Conservation (phyloP, 1,284 basidiomycete species). For the Ceratobasidium sp. region DNA sequence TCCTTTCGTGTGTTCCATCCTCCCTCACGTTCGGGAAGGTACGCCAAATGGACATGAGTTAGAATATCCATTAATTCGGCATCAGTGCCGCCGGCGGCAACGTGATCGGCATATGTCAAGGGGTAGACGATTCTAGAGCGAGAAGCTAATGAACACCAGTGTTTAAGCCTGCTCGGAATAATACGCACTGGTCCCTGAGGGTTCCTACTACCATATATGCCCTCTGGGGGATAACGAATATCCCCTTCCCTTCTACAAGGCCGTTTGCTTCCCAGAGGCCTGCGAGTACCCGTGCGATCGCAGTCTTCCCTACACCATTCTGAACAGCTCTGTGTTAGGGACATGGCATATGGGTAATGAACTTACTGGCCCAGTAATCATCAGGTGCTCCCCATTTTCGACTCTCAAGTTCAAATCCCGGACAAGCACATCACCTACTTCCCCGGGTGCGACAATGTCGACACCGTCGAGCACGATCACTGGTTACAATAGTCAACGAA, state of each 20-base stretch:
- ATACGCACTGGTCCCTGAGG: slow-evolving; percentile 78
- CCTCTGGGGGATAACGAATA: slow-evolving; percentile 91
- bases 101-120: slow-evolving; percentile 78
- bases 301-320: slow-evolving; percentile 93
- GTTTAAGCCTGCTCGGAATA: not conserved
- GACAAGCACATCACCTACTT: slow-evolving; percentile 61
- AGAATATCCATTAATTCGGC: slow-evolving; percentile 75
- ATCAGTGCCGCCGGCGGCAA: slow-evolving; percentile 66
- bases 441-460: slow-evolving; percentile 74
- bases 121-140: slow-evolving; percentile 73
- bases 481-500: slow-evolving; percentile 16
- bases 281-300: slow-evolving; percentile 87
- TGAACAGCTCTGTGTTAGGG: not conserved
- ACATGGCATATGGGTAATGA: not conserved
- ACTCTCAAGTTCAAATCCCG: slow-evolving; percentile 74
- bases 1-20: slow-evolving; percentile 90
- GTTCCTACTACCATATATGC: slow-evolving; percentile 89
- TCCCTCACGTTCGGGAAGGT: slow-evolving; percentile 85
- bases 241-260: slow-evolving; percentile 56
- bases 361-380: slow-evolving; percentile 82
- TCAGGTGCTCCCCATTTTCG: slow-evolving; percentile 81
- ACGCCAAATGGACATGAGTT: slow-evolving; percentile 80
- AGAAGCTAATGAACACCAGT: slow-evolving; percentile 3
- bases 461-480: slow-evolving; percentile 68
- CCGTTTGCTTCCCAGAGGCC: slow-evolving; percentile 80